phyloP scores from a whole-genome alignment of 495 filamentous ascomycete genomes.

The Mycothermus thermophilus region DNA sequence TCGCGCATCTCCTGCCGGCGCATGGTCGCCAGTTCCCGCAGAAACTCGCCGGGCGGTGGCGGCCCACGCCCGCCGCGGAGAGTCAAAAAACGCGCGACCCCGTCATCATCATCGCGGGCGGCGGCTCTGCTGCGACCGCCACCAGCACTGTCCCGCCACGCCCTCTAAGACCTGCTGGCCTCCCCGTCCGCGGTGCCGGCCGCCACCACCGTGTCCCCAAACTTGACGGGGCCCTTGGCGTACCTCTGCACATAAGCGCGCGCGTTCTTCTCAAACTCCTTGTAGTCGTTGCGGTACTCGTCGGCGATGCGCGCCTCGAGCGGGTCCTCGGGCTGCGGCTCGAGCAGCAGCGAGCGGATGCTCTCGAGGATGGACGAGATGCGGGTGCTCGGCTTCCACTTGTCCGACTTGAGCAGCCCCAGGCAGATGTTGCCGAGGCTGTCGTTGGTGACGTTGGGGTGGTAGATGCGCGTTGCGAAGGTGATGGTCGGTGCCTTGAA shows the following conservation, averaged over 20 bases:
- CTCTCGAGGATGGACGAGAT: constrained; percentile 67
- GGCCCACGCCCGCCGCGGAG: too few species aligned
- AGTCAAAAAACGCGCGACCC: too few species aligned
- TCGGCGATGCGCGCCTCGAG: constrained; percentile 80
- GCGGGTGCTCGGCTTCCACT: constrained; percentile 87
- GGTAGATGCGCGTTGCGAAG: constrained; percentile 94
- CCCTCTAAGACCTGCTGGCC: too few species aligned
- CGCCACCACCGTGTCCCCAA: constrained; percentile 2
- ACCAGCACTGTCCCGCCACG: neutral
- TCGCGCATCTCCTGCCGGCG: too few species aligned
- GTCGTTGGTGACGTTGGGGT: constrained; percentile 96
- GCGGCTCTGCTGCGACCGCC: neutral
- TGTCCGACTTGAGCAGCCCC: constrained; percentile 69
- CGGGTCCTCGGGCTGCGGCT: constrained; percentile 90
- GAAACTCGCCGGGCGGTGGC: too few species aligned
- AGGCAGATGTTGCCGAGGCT: constrained; percentile 82
- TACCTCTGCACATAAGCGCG: constrained; percentile 70
- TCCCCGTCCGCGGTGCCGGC: too few species aligned
- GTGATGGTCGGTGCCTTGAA: constrained; percentile 82
- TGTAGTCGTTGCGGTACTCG: constrained; percentile 59
- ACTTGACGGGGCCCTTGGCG: constrained; percentile 37
- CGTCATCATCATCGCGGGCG: too few species aligned
- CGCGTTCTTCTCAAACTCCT: constrained; percentile 71
- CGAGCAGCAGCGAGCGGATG: constrained; percentile 59
- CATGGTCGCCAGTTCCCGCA: too few species aligned